Conservation (phyloP, 768 basidiomycete genomes). For the Suillus occidentalis region DNA sequence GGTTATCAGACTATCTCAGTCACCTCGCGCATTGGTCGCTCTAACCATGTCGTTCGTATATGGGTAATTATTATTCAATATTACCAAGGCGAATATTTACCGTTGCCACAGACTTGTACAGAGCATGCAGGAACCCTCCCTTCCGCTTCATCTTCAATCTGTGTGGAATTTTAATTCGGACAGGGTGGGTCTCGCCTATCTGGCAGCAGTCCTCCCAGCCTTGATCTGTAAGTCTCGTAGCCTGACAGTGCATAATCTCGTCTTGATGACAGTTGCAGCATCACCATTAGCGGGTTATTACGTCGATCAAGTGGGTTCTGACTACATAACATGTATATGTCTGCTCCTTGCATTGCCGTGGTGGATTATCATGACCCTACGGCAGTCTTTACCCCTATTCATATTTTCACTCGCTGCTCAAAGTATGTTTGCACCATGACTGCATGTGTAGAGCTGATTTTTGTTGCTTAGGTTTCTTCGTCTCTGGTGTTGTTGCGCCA, state of each 20-base stretch:
- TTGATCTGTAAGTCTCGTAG: conserved; percentile 53
- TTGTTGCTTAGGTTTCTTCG: conserved; percentile 53
- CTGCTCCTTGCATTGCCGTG: conserved; percentile 60
- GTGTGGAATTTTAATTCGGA: conserved; percentile 49
- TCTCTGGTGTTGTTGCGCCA: conserved; percentile 58
- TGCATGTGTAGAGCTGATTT: conserved; percentile 1
- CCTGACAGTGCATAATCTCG: neutral
- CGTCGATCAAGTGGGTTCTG: conserved; percentile 56
- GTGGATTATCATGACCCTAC: conserved; percentile 58
- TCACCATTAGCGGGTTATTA: conserved; percentile 59
- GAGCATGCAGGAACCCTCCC: conserved; percentile 53
- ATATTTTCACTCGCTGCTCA: conserved; percentile 45
- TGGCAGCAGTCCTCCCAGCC: conserved; percentile 63
- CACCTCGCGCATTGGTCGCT: conserved; percentile 49
- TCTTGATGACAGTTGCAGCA: conserved; percentile 37
- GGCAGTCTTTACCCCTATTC: conserved; percentile 46
- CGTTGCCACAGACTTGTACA: conserved; percentile 41
- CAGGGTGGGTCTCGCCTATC: conserved; percentile 64
- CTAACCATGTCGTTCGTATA: conserved; percentile 48
- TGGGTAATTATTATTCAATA: conserved; percentile 41
- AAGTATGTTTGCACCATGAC: conserved; percentile 40
- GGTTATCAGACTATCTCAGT: conserved; percentile 41
- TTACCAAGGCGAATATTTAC: neutral
- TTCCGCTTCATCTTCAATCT: conserved; percentile 54
- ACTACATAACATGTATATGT: conserved; percentile 50